Evolutionary conservation across 768 basidiomycete species (phyloP), one percentile per base, ranked within the genome.

Genomic region (Mycena olivaceomarginata): DNA sequence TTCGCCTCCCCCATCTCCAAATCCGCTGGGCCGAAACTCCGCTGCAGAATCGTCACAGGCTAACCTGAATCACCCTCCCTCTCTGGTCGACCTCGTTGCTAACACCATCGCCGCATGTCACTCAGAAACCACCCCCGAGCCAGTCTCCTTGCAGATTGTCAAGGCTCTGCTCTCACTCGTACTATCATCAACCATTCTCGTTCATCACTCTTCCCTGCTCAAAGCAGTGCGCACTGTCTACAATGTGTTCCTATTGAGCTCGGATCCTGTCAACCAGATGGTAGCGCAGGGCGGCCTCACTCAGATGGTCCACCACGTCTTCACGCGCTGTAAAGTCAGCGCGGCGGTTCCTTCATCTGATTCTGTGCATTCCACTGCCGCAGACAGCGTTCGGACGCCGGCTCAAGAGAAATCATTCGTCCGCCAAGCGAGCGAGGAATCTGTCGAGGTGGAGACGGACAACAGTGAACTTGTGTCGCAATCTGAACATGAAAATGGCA

Each of bases 211-310:
- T 6, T 95, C 97, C 13, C 89, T 99, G 59, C 91, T 99, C 79
- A 99, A 99, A 85, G 97, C 97, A 40, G 96, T 99, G 43, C 92
- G 98, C 63, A 99, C 98, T 22, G 98, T 99, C 5, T 99, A 99
- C 88, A 99, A 99, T 84, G 94, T 99, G 75, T 99, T 99, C 84
- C 89, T 99, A 39, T 90, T 99, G 75, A 97, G 96, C 81, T 90
- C 91, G 25, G 97, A 98, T 82, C 91, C 94, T 6, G 95, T 97
- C 66, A 99, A 98, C 80, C 98, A 99, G 86, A 98, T 96, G 89
- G 98, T 99, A 48, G 98, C 98, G 20, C 98, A 99, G 85, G 98
- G 98, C 22, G 97, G 98, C 20, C 91, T 99, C 20, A 97, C 97
- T 0, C 98, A 99, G 85, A 99, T 99, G 94, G 97, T 99, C 4